Percentiles rank a stretch among this genome's conserved stretches.
Evolutionary conservation across 2,329 filamentous ascomycete species (phyloP).

Genomic region (Akanthomyces muscarius): DNA sequence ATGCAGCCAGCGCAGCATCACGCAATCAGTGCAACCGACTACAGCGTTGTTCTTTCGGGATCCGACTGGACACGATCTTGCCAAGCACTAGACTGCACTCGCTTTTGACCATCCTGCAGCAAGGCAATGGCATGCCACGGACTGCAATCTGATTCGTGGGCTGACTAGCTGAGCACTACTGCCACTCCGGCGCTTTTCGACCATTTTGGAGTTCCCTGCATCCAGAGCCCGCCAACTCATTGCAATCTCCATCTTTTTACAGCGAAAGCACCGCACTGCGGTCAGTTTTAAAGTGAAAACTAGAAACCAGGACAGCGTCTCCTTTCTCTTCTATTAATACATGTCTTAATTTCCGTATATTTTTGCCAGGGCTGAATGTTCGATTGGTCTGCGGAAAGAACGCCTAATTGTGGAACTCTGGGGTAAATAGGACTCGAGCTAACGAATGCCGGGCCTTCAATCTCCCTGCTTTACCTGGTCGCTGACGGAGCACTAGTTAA

Average conservation of each 20-base stretch:
- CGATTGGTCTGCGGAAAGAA: neutral
- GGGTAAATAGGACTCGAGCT: neutral
- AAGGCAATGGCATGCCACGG: neutral
- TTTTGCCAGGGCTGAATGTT: neutral
- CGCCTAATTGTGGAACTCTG: constrained; percentile 1
- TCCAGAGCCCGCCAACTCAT: neutral
- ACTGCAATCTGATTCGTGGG: neutral
- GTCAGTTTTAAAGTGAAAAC: too few species aligned
- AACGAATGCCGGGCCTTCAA: neutral
- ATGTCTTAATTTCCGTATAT: neutral
- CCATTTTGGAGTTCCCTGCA: neutral
- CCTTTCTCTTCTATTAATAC: too few species aligned
- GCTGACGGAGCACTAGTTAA: neutral
- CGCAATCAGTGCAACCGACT: neutral
- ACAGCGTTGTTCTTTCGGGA: neutral
- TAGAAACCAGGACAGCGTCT: too few species aligned
- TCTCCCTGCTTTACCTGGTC: neutral
- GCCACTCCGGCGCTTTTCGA: too few species aligned
- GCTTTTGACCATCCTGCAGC: neutral
- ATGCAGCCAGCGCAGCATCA: neutral
- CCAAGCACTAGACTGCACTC: neutral
- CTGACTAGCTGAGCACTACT: neutral
- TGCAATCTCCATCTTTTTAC: too few species aligned
- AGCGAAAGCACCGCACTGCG: too few species aligned
- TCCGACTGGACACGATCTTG: neutral